Evolutionary conservation across 495 filamentous ascomycete species (phyloP).

Genomic region (Trichoderma orchidacearum): DNA sequence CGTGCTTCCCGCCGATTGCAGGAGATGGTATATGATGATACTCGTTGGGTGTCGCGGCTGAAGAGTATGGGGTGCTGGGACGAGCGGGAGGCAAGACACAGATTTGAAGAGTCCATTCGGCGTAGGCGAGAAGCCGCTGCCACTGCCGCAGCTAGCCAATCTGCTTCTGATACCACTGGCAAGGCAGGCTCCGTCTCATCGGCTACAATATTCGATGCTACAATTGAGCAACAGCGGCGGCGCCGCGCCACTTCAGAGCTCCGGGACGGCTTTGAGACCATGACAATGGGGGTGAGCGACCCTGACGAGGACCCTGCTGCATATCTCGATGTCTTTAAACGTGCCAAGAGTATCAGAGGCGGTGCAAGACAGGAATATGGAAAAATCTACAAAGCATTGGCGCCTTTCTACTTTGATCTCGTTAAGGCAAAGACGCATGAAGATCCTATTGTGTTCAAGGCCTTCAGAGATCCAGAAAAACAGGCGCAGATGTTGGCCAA

Average conservation of each 20-base stretch:
- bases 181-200: neutral
- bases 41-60: slow-evolving; percentile 78
- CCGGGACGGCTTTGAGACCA: slow-evolving; percentile 55
- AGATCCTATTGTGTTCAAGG: slow-evolving; percentile 71
- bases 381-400: slow-evolving; percentile 75
- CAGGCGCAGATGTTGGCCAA: slow-evolving; percentile 83
- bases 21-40: slow-evolving; percentile 99
- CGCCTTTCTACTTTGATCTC: slow-evolving; percentile 80
- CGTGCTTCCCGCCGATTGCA: slow-evolving; percentile 75
- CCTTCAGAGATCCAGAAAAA: slow-evolving; percentile 72
- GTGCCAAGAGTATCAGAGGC: slow-evolving; percentile 66
- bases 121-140: slow-evolving; percentile 44
- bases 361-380: slow-evolving; percentile 82
- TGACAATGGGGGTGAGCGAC: slow-evolving; percentile 26
- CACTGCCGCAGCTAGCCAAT: neutral
- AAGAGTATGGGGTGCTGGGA: slow-evolving; percentile 86
- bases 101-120: slow-evolving; percentile 61
- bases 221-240: slow-evolving; percentile 40
- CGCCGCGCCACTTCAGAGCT: slow-evolving; percentile 17
- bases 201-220: slow-evolving; percentile 56
- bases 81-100: slow-evolving; percentile 67
- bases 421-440: slow-evolving; percentile 55
- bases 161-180: neutral
- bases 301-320: slow-evolving; percentile 37
- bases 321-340: slow-evolving; percentile 51